Base-by-base conservation (phyloP, 257 asterid genomes). In the Buddleja alternifolia region DNA sequence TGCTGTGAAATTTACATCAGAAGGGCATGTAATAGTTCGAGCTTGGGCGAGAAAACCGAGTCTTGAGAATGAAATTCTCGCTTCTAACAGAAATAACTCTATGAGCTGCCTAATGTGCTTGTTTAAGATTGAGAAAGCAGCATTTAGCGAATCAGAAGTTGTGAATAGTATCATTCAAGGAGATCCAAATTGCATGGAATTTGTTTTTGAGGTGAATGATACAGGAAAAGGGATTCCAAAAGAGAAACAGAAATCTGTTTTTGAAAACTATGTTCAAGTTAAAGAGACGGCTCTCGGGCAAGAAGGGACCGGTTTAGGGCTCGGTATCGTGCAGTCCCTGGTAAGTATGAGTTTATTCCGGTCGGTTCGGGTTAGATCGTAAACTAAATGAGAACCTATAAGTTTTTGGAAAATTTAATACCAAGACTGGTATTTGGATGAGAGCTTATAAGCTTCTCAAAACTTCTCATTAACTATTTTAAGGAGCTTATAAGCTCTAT, bases 311-410 rank as follows among this genome's bases (percentile, higher is more conserved):
- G 97, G 97, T 44, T 68, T 92, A 32, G 97, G 97, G 34, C 93
- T 92, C 9, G 91, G 93, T 56, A 92, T 92, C 62, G 90, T 86
- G 23, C 97, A 86, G 36, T 88, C 93, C n/a, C 60, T 92, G 90
- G 98, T 89, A 77, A 4, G 77, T 29, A 29, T 29, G 34, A 29
- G 2, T 29, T 29, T 29, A 29, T 29, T n/a, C n/a, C n/a, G n/a
- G n/a, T n/a, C n/a, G n/a, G n/a, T n/a, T n/a, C n/a, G n/a, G n/a
- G n/a, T n/a, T n/a, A n/a, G n/a, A n/a, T n/a, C n/a, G n/a, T n/a
- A n/a, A n/a, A n/a, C n/a, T n/a, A n/a, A n/a, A n/a, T n/a, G n/a
- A n/a, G n/a, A n/a, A n/a, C n/a, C n/a, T n/a, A n/a, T n/a, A n/a
- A n/a, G n/a, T n/a, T n/a, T n/a, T n/a, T n/a, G n/a, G n/a, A n/a